phyloP scores from a whole-genome alignment of 179 eudicot genomes.

The Corrigiola litoralis region DNA sequence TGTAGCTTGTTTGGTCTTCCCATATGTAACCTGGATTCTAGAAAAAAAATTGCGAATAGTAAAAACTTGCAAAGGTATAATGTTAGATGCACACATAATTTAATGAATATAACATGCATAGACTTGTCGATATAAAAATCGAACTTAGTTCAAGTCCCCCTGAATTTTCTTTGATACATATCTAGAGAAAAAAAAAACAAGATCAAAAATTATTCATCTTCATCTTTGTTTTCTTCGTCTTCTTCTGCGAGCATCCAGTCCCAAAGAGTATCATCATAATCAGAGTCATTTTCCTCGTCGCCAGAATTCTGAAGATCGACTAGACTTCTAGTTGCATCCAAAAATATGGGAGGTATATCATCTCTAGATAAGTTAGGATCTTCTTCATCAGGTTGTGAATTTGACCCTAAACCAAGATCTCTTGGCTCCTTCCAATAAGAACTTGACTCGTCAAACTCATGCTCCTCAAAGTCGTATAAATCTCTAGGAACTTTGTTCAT shows the following conservation, averaged over 20 bases:
- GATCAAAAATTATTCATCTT: not conserved
- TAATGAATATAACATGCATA: no score
- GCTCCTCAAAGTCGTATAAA: slow-evolving; percentile 1
- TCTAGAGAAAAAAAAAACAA: not conserved
- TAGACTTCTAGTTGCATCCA: slow-evolving; percentile 1
- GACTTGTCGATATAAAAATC: not conserved
- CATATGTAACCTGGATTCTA: not conserved
- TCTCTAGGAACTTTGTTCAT: slow-evolving; percentile 15
- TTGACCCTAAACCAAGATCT: no score
- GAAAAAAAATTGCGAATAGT: no score
- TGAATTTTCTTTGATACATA: no score
- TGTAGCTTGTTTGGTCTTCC: not conserved
- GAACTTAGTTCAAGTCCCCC: no score
- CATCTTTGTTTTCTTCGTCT: not conserved
- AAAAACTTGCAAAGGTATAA: no score
- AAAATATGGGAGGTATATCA: not conserved
- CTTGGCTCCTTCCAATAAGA: no score
- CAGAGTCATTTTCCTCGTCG: not conserved
- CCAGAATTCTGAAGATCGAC: not conserved
- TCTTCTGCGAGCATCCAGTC: slow-evolving; percentile 5
- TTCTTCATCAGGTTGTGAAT: not conserved
- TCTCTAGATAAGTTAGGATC: not conserved
- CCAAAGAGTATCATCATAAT: slow-evolving; percentile 12
- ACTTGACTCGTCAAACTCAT: not conserved
- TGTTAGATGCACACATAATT: not conserved